A percentile compares a stretch with the other conserved stretches of the same genome.
phyloP scores from a whole-genome alignment of 2,329 filamentous ascomycete genomes.

The Monilinia vaccinii-corymbosi region DNA sequence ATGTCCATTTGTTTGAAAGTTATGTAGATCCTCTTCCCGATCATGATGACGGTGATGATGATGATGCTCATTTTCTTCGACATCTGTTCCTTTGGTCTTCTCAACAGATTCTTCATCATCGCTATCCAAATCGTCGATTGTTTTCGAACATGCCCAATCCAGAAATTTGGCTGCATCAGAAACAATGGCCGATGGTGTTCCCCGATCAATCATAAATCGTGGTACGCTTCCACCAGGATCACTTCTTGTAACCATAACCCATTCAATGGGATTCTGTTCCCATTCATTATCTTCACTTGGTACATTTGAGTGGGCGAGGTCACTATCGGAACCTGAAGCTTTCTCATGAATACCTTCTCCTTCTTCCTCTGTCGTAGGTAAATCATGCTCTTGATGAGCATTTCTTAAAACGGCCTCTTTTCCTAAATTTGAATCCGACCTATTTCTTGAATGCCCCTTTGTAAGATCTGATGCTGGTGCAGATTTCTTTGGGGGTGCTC shows the following conservation, averaged over 20 bases:
- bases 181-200: slow-evolving; percentile 57
- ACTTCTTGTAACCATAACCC: slow-evolving; percentile 66
- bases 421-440: slow-evolving; percentile 27
- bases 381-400: slow-evolving; percentile 25
- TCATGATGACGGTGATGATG: slow-evolving; percentile 14
- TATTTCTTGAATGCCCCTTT: slow-evolving; percentile 27
- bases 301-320: slow-evolving; percentile 20
- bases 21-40: slow-evolving; percentile 27
- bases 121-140: slow-evolving; percentile 24
- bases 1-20: slow-evolving; percentile 27
- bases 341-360: slow-evolving; percentile 1
- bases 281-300: slow-evolving; percentile 34
- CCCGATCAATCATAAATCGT: slow-evolving; percentile 62
- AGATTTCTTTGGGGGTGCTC: slow-evolving; percentile 32
- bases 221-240: slow-evolving; percentile 67
- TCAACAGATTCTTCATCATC: slow-evolving; percentile 16
- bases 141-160: slow-evolving; percentile 51
- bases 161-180: slow-evolving; percentile 59
- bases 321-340: slow-evolving; percentile 15
- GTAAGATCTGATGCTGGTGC: slow-evolving; percentile 38
- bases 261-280: slow-evolving; percentile 58
- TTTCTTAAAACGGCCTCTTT: slow-evolving; percentile 38
- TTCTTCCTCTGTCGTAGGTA: slow-evolving; percentile 12
- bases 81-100: slow-evolving; percentile 16
- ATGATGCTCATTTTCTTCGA: slow-evolving; percentile 16